Conservation (phyloP, 805 yeast species). For the Candida pseudofarinosa region DNA sequence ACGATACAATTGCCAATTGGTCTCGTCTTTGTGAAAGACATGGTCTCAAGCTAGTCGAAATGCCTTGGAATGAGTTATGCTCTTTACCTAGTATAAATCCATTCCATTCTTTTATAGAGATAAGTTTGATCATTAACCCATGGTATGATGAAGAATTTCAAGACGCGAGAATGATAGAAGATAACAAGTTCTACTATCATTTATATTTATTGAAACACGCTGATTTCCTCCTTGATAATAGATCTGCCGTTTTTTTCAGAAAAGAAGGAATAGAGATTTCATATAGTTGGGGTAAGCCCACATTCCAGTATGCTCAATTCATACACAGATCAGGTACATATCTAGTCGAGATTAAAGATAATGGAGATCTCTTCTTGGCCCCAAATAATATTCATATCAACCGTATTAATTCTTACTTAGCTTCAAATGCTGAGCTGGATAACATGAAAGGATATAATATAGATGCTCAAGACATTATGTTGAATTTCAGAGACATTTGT, state of each 20-base stretch:
- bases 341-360: slow-evolving; percentile 78
- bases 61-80: slow-evolving; percentile 87
- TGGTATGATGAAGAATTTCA: slow-evolving; percentile 57
- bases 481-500: slow-evolving; percentile 63
- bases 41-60: slow-evolving; percentile 74
- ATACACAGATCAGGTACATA: slow-evolving; percentile 87
- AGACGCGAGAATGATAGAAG: slow-evolving; percentile 35
- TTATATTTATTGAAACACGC: slow-evolving; percentile 61
- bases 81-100: slow-evolving; percentile 75
- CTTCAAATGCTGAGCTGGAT: slow-evolving; percentile 26
- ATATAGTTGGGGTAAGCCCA: slow-evolving; percentile 91
- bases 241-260: slow-evolving; percentile 62
- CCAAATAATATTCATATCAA: slow-evolving; percentile 84
- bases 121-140: slow-evolving; percentile 65
- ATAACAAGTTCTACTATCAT: slow-evolving; percentile 72
- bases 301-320: slow-evolving; percentile 79
- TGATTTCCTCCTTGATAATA: slow-evolving; percentile 78
- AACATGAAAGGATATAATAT: slow-evolving; percentile 29
- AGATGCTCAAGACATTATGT: slow-evolving; percentile 73
- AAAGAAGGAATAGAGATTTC: slow-evolving; percentile 57
- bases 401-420: slow-evolving; percentile 49
- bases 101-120: slow-evolving; percentile 78
- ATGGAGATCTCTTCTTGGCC: slow-evolving; percentile 75
- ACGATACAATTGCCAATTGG: slow-evolving; percentile 47
- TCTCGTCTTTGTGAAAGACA: slow-evolving; percentile 79